Evolutionary conservation across 305 asterid species (phyloP), one percentile per base, ranked within the genome.

Genomic region (Fraxinus baroniana): DNA sequence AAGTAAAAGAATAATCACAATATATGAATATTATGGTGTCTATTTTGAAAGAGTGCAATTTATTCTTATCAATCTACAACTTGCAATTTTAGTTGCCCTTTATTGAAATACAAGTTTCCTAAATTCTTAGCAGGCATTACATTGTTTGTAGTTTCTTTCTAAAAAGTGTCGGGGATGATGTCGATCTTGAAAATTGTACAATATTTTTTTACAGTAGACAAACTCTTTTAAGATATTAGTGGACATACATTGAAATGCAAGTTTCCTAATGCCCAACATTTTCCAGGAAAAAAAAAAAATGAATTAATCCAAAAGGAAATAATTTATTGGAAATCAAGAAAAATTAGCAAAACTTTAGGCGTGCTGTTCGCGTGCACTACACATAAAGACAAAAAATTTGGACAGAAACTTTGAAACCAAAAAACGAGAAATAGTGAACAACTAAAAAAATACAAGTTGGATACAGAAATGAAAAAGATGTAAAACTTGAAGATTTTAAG

Each of bases 181-280:
- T 41, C 15, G 10, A 10, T 41, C 15, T 9, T 41, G 49, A 9
- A 12, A 41, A 36, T 41, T 41, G 1, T 10, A 8, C 13, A 8
- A 39, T 39, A 8, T 8, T 39, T 5, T 39, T 39, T 8, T 10
- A 39, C 13, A 39, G 9, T 39, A 8, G 9, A 39, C 46, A 41
- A 9, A 10, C 49, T 41, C 17, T 41, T 7, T 8, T 33, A 37
- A 7, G 12, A 37, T 7, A 37, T 37, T 41, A 41, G 49, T 41
- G 49, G 17, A 10, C 49, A 41, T 41, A 41, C 49, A 41, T 41
- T 41, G 17, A 10, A 41, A 10, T 12, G 49, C 15, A 41, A 41
- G 46, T 8, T 39, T 39, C 13, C 46, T 8, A 39, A 41, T 10
- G 17, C 49, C 49, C 49, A 41, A 41, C 49, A 78, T 90, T 92